Conservation (phyloP, 441 rosid species). For the Gossypium gossypioides region DNA sequence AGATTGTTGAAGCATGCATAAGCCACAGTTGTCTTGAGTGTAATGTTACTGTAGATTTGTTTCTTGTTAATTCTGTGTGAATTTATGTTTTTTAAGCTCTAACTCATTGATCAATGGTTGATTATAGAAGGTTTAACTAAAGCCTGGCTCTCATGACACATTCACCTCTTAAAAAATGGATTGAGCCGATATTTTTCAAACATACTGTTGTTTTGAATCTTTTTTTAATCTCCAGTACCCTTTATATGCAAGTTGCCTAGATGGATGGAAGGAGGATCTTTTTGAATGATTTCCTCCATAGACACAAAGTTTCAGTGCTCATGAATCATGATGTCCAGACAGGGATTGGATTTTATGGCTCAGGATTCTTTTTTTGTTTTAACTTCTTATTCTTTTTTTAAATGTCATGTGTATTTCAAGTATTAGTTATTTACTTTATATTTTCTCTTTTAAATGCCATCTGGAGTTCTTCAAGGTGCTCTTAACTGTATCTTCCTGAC, state of each 20-base stretch:
- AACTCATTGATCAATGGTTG: not conserved
- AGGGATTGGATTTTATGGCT: not conserved
- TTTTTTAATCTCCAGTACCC: not conserved
- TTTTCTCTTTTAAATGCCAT: not conserved
- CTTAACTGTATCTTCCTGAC: not conserved
- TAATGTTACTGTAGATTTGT: not conserved
- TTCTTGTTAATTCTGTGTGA: not conserved
- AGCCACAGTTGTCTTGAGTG: not conserved
- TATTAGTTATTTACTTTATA: not conserved
- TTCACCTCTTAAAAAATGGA: not conserved
- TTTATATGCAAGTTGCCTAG: not conserved
- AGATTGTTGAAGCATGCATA: not conserved
- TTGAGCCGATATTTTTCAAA: not conserved
- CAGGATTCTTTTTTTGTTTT: not conserved
- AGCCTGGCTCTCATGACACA: not conserved
- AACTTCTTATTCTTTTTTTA: not conserved
- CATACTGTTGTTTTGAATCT: not conserved
- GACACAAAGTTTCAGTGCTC: not conserved
- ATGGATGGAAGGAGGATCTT: not conserved
- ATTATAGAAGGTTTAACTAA: not conserved
- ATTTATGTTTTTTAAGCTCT: slow-evolving; percentile 3
- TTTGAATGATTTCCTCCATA: not conserved
- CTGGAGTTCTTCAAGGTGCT: not conserved
- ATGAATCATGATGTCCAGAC: not conserved
- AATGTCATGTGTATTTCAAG: not conserved